These are phyloP conservation scores for Tetrapisispora phaffii DNA, from an alignment of 805 yeast species.

Conservation along the genomic window DNA sequence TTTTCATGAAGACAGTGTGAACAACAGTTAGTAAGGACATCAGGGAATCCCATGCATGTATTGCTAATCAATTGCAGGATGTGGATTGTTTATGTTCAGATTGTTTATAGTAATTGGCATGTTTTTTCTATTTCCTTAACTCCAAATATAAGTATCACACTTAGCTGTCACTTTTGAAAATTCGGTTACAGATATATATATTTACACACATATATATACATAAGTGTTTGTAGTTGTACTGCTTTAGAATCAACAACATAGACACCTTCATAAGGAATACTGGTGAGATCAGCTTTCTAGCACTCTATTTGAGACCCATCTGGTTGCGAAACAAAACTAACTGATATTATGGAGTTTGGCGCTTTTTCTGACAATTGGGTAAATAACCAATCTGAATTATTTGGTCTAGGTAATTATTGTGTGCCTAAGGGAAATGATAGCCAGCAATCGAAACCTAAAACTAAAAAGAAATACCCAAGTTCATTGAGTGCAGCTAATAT, in stretches of 20 bases:
- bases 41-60: background rate
- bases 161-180: background rate
- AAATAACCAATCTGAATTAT: background rate
- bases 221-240: no score
- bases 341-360: background rate
- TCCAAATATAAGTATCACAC: background rate
- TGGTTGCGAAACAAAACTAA: background rate
- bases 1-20: background rate
- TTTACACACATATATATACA: no score
- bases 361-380: background rate
- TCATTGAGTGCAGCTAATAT: background rate
- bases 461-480: conserved; percentile 3
- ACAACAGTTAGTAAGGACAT: background rate
- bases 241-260: no score
- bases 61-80: no score
- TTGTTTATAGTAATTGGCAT: background rate
- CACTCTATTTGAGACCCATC: background rate
- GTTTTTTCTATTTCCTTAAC: background rate
- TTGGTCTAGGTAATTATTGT: background rate
- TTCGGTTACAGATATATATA: no score
- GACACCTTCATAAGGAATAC: no score
- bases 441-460: background rate
- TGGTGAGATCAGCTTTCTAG: no score
- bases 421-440: background rate
- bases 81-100: background rate